Percentiles rank a stretch among this genome's conserved stretches.
phyloP scores from a whole-genome alignment of 2,329 filamentous ascomycete genomes.

The Sarocladium strictum region DNA sequence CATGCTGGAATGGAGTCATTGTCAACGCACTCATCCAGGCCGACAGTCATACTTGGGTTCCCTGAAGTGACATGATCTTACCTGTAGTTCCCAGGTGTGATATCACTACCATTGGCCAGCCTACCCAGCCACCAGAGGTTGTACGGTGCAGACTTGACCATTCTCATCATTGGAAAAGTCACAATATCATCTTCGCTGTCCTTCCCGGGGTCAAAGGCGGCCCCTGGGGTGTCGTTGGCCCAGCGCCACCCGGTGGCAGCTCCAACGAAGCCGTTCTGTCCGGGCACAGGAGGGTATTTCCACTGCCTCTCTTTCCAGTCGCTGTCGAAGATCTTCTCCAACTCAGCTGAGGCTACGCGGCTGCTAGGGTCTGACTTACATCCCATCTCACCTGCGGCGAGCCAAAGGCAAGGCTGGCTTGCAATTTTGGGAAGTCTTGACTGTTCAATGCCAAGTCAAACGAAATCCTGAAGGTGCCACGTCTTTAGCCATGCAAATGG shows the following conservation, averaged over 20 bases:
- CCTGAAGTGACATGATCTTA: background rate
- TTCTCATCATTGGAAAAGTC: background rate
- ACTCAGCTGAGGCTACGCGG: too few species aligned
- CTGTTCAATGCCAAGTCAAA: slow-evolving; percentile 11
- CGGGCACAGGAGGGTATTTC: slow-evolving; percentile 1
- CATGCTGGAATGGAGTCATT: slow-evolving; percentile 1
- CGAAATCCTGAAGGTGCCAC: slow-evolving; percentile 4
- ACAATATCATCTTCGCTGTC: background rate
- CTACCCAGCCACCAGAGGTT: slow-evolving; percentile 12
- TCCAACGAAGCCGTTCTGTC: background rate
- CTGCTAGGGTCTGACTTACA: slow-evolving; percentile 9
- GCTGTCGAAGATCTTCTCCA: slow-evolving; percentile 4
- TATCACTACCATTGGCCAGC: slow-evolving; percentile 12
- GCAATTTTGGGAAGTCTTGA: slow-evolving; percentile 16
- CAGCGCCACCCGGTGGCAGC: slow-evolving; percentile 1
- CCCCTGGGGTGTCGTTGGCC: background rate
- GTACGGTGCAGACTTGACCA: slow-evolving; percentile 4
- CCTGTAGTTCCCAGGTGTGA: slow-evolving; percentile 12
- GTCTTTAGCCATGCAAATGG: background rate
- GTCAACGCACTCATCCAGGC: background rate
- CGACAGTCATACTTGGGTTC: background rate
- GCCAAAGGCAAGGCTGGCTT: slow-evolving; percentile 4
- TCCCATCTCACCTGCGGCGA: slow-evolving; percentile 12
- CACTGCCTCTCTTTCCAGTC: slow-evolving; percentile 5
- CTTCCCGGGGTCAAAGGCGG: background rate